Percentiles rank a stretch among this genome's conserved stretches.
phyloP scores from a whole-genome alignment of 2,329 filamentous ascomycete genomes.

The Gaeumannomyces sp. region DNA sequence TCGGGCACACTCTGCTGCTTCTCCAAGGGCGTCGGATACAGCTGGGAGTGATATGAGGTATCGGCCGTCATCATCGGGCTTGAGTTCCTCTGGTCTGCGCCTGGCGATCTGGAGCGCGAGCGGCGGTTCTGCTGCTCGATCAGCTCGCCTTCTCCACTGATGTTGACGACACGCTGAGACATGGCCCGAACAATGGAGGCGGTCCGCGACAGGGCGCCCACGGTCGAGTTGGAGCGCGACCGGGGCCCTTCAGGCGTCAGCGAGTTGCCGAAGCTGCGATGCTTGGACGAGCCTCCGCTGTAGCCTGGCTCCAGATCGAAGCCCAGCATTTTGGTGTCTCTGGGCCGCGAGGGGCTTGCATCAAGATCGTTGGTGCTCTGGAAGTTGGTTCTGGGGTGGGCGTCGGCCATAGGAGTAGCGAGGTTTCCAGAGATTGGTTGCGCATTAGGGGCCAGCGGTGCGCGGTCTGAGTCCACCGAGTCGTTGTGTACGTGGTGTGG shows the following conservation, averaged over 20 bases:
- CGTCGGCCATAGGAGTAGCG: conserved; percentile 31
- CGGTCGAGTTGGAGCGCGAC: conserved; percentile 57
- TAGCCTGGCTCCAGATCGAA: conserved; percentile 53
- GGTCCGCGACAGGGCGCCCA: conserved; percentile 60
- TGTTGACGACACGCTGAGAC: conserved; percentile 95
- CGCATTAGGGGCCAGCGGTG: conserved; percentile 50
- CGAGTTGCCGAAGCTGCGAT: conserved; percentile 51
- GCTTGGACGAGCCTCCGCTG: conserved; percentile 34
- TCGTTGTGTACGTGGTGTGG: conserved; percentile 29
- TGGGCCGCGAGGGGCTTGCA: conserved; percentile 45
- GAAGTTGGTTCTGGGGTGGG: conserved; percentile 46
- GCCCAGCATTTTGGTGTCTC: conserved; percentile 48
- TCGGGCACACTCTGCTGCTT: conserved; percentile 33
- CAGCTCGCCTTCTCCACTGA: conserved; percentile 86
- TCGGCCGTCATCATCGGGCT: conserved; percentile 33
- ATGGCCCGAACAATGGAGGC: conserved; percentile 76
- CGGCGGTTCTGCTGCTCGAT: conserved; percentile 65
- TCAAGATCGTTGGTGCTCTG: conserved; percentile 50
- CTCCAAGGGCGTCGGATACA: conserved; percentile 37
- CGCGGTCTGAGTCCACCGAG: conserved; percentile 49
- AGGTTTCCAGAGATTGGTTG: conserved; percentile 49
- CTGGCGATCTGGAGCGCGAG: conserved; percentile 52
- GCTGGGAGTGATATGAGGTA: conserved; percentile 46
- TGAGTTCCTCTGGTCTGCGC: conserved; percentile 32
- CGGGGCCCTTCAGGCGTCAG: conserved; percentile 45